A percentile compares a stretch with the other conserved stretches of the same genome.
Evolutionary conservation across 2,329 filamentous ascomycete species (phyloP).

Genomic region (Cordyceps fumosorosea): DNA sequence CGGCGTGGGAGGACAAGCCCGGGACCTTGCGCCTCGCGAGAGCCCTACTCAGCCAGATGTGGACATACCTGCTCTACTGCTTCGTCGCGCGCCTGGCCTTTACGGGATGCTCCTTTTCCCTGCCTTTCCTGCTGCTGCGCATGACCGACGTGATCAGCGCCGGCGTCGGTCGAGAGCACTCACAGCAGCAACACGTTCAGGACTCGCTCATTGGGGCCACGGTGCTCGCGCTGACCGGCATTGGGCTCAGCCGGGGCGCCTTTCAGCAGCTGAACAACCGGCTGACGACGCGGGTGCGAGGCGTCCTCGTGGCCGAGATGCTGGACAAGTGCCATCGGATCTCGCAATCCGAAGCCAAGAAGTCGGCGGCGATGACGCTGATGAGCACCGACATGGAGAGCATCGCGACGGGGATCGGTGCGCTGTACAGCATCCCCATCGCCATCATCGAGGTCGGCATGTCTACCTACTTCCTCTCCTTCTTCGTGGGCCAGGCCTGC

Average conservation of each 20-base stretch:
- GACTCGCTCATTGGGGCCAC: conserved; percentile 2
- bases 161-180: too few species aligned
- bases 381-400: conserved; percentile 10
- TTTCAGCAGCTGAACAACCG: conserved; percentile 13
- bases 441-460: background rate
- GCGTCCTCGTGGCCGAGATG: conserved; percentile 34
- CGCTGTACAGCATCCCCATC: background rate
- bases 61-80: background rate
- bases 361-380: conserved; percentile 14
- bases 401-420: background rate
- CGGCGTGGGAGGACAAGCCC: background rate
- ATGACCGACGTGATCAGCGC: background rate
- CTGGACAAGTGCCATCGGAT: conserved; percentile 37
- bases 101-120: background rate
- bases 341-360: conserved; percentile 22
- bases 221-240: background rate
- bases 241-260: background rate
- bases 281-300: conserved; percentile 26
- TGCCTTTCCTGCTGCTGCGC: background rate
- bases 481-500: background rate
- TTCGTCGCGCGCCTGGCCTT: conserved; percentile 1
- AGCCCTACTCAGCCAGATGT: background rate
- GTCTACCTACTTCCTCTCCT: background rate
- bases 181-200: background rate
- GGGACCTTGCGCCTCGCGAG: background rate